Conservation (phyloP, 352 stramenopile species). For the Phytopythium oedochilum region DNA sequence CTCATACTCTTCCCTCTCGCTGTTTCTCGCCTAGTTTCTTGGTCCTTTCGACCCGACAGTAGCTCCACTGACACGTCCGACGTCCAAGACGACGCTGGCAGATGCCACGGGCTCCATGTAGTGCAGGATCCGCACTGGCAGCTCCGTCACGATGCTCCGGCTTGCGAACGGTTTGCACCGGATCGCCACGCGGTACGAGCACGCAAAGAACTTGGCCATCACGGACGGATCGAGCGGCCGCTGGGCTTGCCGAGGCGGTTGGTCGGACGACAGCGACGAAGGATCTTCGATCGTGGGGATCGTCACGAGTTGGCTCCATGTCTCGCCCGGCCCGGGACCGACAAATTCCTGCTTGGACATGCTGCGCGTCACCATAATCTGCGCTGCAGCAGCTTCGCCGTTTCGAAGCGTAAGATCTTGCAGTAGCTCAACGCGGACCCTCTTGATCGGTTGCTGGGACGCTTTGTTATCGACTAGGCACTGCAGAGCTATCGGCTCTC, state of each 20-base stretch:
- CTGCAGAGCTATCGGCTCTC: slow-evolving; percentile 12
- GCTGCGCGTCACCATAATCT: slow-evolving; percentile 15
- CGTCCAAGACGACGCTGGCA: neutral
- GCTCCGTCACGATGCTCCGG: slow-evolving; percentile 12
- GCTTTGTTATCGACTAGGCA: slow-evolving; percentile 16
- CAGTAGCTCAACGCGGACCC: slow-evolving; percentile 17
- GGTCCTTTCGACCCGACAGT: neutral
- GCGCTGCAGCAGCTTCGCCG: slow-evolving; percentile 3
- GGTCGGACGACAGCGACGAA: slow-evolving; percentile 8
- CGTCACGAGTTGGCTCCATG: slow-evolving; percentile 8
- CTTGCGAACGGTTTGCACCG: slow-evolving; percentile 24
- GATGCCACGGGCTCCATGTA: slow-evolving; percentile 7
- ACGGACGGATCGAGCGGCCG: slow-evolving; percentile 14
- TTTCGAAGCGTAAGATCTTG: slow-evolving; percentile 22
- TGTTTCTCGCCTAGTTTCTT: too few species aligned
- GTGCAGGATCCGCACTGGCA: slow-evolving; percentile 22
- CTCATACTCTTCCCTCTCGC: neutral
- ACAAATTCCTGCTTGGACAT: slow-evolving; percentile 15
- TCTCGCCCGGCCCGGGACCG: slow-evolving; percentile 9
- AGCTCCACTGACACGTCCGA: neutral
- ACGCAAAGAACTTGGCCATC: slow-evolving; percentile 20
- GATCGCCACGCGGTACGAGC: slow-evolving; percentile 22
- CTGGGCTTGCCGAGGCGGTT: neutral
- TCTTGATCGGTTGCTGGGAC: slow-evolving; percentile 14
- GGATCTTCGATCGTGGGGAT: slow-evolving; percentile 16